Percentiles rank a stretch among this genome's conserved stretches.
phyloP scores from a whole-genome alignment of 371 early-diverging fungal species.

The Coemansia sp. region DNA sequence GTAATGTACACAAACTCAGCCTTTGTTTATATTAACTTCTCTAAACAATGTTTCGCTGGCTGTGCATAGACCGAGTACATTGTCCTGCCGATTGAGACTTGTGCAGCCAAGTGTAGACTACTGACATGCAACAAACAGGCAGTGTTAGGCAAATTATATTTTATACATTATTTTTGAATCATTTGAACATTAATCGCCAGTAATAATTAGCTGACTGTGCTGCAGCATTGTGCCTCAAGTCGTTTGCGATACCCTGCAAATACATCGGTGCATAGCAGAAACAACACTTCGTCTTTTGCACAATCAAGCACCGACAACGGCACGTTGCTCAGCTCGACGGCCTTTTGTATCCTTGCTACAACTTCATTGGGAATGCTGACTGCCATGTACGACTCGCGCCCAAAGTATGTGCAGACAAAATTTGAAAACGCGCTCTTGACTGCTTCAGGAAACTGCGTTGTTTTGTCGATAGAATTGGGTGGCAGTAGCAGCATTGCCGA shows the following conservation, averaged over 20 bases:
- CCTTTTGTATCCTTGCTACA: slow-evolving; percentile 18
- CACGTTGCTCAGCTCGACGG: slow-evolving; percentile 22
- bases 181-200: background rate
- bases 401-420: slow-evolving; percentile 29
- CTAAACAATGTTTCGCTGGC: too few relatives aligned
- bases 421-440: slow-evolving; percentile 23
- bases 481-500: slow-evolving; percentile 38
- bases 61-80: too few relatives aligned
- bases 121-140: too few relatives aligned
- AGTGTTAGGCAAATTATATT: background rate
- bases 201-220: background rate
- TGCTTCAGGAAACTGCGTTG: slow-evolving; percentile 31
- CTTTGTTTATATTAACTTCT: too few relatives aligned
- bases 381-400: slow-evolving; percentile 23
- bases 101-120: too few relatives aligned
- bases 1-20: too few relatives aligned
- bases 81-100: too few relatives aligned
- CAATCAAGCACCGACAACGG: slow-evolving; percentile 28
- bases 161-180: background rate
- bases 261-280: slow-evolving; percentile 43
- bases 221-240: slow-evolving; percentile 7
- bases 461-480: slow-evolving; percentile 12
- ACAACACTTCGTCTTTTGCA: slow-evolving; percentile 44
- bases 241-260: slow-evolving; percentile 30
- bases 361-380: slow-evolving; percentile 28